Evolutionary conservation across 2,329 filamentous ascomycete species (phyloP).

Genomic region (Talaromyces amestolkiae): DNA sequence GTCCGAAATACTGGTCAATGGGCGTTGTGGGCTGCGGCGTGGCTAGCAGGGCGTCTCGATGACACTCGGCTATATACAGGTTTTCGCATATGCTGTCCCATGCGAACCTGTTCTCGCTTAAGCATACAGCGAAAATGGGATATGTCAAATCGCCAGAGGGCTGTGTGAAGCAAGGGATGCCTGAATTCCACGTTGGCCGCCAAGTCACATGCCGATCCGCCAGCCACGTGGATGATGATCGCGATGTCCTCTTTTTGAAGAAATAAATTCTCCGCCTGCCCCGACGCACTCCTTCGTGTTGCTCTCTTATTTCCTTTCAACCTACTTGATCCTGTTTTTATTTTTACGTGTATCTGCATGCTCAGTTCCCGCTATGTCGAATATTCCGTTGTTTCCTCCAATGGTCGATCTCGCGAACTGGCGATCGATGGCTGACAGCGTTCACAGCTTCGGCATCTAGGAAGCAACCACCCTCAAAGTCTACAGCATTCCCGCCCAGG

Average conservation of each 20-base stretch:
- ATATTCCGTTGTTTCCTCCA: not conserved
- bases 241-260: not conserved
- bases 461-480: slow-evolving; percentile 30
- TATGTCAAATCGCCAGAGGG: not conserved
- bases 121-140: not conserved
- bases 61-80: not conserved
- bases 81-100: not conserved
- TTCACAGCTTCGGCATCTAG: slow-evolving; percentile 33
- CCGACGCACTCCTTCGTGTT: not conserved
- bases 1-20: not conserved
- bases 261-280: not conserved
- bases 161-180: not conserved
- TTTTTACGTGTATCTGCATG: not conserved
- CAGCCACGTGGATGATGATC: slow-evolving; percentile 5
- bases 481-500: slow-evolving; percentile 30
- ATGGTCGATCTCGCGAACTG: slow-evolving; percentile 8
- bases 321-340: not conserved
- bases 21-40: not conserved
- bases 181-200: not conserved
- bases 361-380: not conserved
- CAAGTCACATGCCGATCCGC: slow-evolving; percentile 7
- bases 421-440: slow-evolving; percentile 9
- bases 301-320: not conserved
- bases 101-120: not conserved
- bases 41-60: not conserved